Evolutionary conservation across 495 filamentous ascomycete genomes (phyloP).

Genomic region (Annulohypoxylon stygium): DNA sequence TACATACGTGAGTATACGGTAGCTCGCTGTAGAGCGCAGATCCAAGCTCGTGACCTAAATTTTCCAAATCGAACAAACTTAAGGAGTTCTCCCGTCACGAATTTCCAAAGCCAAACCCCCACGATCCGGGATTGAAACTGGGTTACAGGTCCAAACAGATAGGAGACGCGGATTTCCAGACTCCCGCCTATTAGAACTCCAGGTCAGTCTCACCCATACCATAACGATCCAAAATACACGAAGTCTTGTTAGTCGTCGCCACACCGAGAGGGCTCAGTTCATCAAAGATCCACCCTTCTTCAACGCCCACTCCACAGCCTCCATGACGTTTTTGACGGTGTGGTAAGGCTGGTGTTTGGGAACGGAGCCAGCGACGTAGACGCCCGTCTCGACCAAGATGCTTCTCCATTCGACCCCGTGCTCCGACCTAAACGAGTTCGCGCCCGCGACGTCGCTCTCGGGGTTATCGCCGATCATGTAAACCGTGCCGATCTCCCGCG

Average conservation of each 20-base stretch:
- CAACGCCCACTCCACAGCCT: slow-evolving; percentile 57
- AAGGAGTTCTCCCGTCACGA: background rate
- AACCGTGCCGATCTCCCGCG: slow-evolving; percentile 70
- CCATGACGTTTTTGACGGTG: slow-evolving; percentile 52
- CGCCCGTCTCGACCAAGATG: slow-evolving; percentile 76
- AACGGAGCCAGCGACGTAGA: slow-evolving; percentile 36
- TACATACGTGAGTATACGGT: background rate
- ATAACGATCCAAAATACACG: background rate
- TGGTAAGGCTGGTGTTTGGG: slow-evolving; percentile 50
- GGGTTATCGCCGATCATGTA: slow-evolving; percentile 94
- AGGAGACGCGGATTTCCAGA: background rate
- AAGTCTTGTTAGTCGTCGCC: background rate
- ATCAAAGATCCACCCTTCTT: slow-evolving; percentile 37
- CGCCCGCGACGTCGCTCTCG: slow-evolving; percentile 81
- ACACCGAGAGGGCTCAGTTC: background rate
- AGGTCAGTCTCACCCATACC: background rate
- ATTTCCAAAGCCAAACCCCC: background rate
- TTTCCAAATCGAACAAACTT: background rate
- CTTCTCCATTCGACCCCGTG: slow-evolving; percentile 75
- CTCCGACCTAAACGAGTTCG: slow-evolving; percentile 74
- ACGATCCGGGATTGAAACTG: background rate
- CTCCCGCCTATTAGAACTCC: background rate
- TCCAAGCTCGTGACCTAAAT: background rate
- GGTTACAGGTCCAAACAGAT: background rate
- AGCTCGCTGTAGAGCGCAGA: background rate